A percentile compares a stretch with the other conserved stretches of the same genome.
phyloP scores from a whole-genome alignment of 768 basidiomycete genomes.

The Rhizopogon vulgaris region DNA sequence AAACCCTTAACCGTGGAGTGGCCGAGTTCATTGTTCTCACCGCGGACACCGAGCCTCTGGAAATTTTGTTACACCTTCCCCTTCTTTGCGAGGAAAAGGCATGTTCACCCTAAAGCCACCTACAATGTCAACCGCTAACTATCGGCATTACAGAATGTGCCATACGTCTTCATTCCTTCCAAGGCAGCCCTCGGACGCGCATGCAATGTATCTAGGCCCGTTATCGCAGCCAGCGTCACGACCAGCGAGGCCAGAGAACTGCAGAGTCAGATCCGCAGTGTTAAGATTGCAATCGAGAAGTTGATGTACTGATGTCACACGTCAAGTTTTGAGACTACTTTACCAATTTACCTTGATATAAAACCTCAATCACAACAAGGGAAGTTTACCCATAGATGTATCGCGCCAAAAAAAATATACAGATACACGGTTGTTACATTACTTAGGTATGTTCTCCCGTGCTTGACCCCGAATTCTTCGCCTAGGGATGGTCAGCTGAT shows the following conservation, averaged over 20 bases:
- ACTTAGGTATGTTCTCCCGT: slow-evolving; percentile 86
- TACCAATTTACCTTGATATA: too few species aligned
- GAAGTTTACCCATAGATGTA: too few species aligned
- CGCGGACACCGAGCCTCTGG: slow-evolving; percentile 94
- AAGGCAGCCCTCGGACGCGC: slow-evolving; percentile 96
- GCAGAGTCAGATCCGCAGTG: slow-evolving; percentile 77
- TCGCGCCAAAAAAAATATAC: not conserved
- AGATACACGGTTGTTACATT: slow-evolving; percentile 2
- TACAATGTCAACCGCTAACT: not conserved
- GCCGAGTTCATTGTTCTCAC: slow-evolving; percentile 97
- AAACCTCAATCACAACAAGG: too few species aligned
- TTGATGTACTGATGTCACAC: slow-evolving; percentile 34
- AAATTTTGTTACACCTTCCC: slow-evolving; percentile 95
- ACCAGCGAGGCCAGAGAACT: slow-evolving; percentile 93
- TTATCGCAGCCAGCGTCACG: slow-evolving; percentile 94
- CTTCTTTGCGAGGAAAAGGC: slow-evolving; percentile 98
- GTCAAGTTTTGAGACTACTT: too few species aligned
- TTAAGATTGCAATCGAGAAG: slow-evolving; percentile 57
- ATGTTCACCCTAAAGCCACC: slow-evolving; percentile 5
- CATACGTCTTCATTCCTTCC: slow-evolving; percentile 90
- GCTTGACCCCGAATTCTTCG: slow-evolving; percentile 81
- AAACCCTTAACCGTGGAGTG: slow-evolving; percentile 96
- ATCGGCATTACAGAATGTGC: slow-evolving; percentile 17
- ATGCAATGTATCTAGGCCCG: slow-evolving; percentile 91
- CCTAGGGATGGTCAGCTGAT: slow-evolving; percentile 33